A percentile compares a stretch with the other conserved stretches of the same genome.
These are phyloP conservation scores for Gynandropsis gynandra DNA, from an alignment of 345 rosid genomes.

Conservation along the genomic window DNA sequence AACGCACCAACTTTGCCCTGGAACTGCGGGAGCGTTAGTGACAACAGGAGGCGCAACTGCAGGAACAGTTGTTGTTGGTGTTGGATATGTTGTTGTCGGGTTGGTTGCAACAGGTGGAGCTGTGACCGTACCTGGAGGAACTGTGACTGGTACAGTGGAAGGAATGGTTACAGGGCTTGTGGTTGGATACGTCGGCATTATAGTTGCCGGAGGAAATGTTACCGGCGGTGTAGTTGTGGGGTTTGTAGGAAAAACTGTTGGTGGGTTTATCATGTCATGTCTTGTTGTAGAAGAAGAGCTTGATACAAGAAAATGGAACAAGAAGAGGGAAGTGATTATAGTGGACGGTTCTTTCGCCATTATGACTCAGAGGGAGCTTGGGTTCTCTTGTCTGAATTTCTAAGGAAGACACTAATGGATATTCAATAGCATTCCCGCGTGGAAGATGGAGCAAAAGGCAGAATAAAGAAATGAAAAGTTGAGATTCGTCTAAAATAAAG, in stretches of 20 bases:
- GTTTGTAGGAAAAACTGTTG: constrained; percentile 35
- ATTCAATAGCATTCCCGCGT: not conserved
- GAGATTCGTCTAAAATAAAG: constrained; percentile 23
- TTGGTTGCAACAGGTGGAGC: too few relatives aligned
- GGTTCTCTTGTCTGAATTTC: constrained; percentile 17
- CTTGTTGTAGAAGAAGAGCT: constrained; percentile 30
- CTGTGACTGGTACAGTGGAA: constrained; percentile 36
- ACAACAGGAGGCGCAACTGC: constrained; percentile 49
- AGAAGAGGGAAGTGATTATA: constrained; percentile 25
- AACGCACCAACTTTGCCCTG: constrained; percentile 89
- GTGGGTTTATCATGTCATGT: constrained; percentile 38
- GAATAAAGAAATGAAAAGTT: constrained; percentile 15
- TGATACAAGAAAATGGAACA: constrained; percentile 35
- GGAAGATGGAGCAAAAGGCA: constrained; percentile 13
- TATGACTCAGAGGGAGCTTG: constrained; percentile 13
- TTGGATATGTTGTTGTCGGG: too few relatives aligned
- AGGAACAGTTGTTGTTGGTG: constrained; percentile 35
- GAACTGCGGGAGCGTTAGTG: constrained; percentile 53
- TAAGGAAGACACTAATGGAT: constrained; percentile 9
- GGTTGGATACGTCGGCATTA: constrained; percentile 32
- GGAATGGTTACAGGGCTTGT: constrained; percentile 18
- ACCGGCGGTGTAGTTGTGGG: constrained; percentile 44
- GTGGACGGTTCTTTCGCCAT: constrained; percentile 37
- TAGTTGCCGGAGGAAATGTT: constrained; percentile 28
- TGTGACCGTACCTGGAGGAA: constrained; percentile 4